These are phyloP conservation scores for Sporothrix brunneoviolacea DNA, from an alignment of 2,329 filamentous ascomycete genomes.

Conservation along the genomic window DNA sequence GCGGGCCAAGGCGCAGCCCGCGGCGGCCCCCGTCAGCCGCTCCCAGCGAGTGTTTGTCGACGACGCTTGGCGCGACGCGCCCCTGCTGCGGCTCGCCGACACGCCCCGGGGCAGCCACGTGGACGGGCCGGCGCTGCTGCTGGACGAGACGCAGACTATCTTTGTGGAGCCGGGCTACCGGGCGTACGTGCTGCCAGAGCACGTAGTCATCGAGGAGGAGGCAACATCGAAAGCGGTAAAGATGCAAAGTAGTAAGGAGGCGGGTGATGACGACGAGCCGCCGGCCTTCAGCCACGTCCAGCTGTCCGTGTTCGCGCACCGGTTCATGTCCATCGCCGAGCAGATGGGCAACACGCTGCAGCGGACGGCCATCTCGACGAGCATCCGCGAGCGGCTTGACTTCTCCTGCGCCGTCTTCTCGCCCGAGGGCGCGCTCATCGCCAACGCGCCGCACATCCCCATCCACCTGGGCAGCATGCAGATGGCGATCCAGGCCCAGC, in stretches of 20 bases:
- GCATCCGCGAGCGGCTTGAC: constrained; percentile 76
- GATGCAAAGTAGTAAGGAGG: no score
- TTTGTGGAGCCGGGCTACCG: constrained; percentile 65
- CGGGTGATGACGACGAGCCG: no score
- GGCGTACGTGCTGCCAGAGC: constrained; percentile 26
- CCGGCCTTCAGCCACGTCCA: constrained; percentile 59
- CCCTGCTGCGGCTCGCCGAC: constrained; percentile 63
- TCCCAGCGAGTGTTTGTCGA: no score
- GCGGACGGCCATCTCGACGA: constrained; percentile 73
- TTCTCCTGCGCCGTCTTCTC: constrained; percentile 80
- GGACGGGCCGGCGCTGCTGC: constrained; percentile 74
- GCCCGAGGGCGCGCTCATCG: constrained; percentile 64
- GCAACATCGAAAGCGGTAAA: no score
- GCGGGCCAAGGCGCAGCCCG: no score
- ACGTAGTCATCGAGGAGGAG: constrained; percentile 2
- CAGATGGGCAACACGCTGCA: constrained; percentile 76
- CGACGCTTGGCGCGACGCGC: no score
- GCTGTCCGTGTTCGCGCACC: constrained; percentile 71
- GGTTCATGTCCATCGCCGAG: constrained; percentile 81
- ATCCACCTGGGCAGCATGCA: constrained; percentile 79
- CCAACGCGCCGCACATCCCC: constrained; percentile 72
- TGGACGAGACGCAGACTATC: constrained; percentile 83
- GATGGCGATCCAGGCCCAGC: constrained; percentile 70
- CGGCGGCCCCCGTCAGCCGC: no score
- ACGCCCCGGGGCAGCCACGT: no score